Evolutionary conservation across 2,329 filamentous ascomycete genomes (phyloP), one percentile per base, ranked within the genome.

Genomic region (Pseudogymnoascus sp.): DNA sequence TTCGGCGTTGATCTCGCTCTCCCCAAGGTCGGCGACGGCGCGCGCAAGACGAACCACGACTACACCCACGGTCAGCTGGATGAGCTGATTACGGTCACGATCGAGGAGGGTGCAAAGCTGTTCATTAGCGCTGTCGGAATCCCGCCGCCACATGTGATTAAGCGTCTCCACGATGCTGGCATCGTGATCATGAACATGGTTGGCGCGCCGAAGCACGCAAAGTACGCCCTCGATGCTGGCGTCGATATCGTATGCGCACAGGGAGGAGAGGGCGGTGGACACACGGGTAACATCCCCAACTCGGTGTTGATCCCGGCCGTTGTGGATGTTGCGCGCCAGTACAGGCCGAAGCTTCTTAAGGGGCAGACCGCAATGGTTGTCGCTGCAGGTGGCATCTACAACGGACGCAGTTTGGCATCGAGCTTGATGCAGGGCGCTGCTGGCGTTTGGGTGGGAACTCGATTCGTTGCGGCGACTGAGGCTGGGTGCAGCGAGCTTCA

Each of bases 111-210:
- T n/a, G 90, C 92, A 6, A 83, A 79, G 70, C 75, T 96, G 56
- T 96, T 97, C 70, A 90, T 96, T 39, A 85, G 80, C 58, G 92
- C 92, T 1, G 91, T 96, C 0, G 92, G 92, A 7, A 87, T 96
- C 19, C 92, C 92, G 13, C 90, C 92, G 0, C 76, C 77, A 48
- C 73, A 77, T 61, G 83, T 92, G 3, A 87, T 96, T 61, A 84
- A 89, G 66, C 76, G 84, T 48, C 78, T 97, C 45, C 92, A 97
- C 70, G 79, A 80, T 7, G 86, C 88, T 0, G 89, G 88, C 0
- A 88, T 97, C 38, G 71, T 95, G 61, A 80, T 96, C 34, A 96
- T 96, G 91, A 96, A 96, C 73, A 96, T 96, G 92, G 91, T 96
- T 18, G 92, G 92, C 0, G 89, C 92, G 67, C 92, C 92, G 1